Evolutionary conservation across 2,329 filamentous ascomycete genomes (phyloP), one percentile per base, ranked within the genome.

Genomic region (Trichoderma gracile): DNA sequence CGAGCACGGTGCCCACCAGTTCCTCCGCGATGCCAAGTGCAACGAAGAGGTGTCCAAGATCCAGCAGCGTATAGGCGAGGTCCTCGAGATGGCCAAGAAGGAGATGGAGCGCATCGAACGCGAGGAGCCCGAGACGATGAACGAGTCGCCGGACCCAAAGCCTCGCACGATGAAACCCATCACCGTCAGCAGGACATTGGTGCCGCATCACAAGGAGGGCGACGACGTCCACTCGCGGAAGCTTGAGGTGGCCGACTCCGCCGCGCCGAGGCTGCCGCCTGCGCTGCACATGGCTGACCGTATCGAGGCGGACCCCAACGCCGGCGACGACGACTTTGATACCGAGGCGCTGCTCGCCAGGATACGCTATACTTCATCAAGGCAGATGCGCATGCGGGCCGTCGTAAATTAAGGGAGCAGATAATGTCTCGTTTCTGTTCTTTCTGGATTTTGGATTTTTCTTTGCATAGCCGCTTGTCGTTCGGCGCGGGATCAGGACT

Each of bases 11-110:
- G 93, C 93, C 0, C 93, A 96, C 73, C 91, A 96, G 72, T 92
- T 95, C 67, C 81, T 97, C n/a, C 87, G 93, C 25, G 90, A 93
- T 60, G 93, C 93, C 12, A 89, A 95, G 71, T 97, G 93, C 76
- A 84, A 81, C n/a, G 84, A 86, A 19, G 92, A 96, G 75, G 83
- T 97, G 45, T 80, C 82, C 27, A 88, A 86, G 53, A 89, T 93
- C 60, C 85, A 87, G 71, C 80, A 82, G 64, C 85, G 86, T 17
- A 84, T 96, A 49, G 77, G 78, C 9, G 83, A 88, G 63, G 86
- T 92, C 1, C 80, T 87, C 57, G 83, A 84, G 38, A 78, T 86
- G 60, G 86, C 89, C 17, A 80, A 80, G 47, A 81, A 81, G 58
- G 87, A 91, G 74, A 81, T 86, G 67, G 81, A 83, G 58, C 83